Base-by-base conservation (phyloP, 1,284 basidiomycete genomes). In the Puccinia triticina region DNA sequence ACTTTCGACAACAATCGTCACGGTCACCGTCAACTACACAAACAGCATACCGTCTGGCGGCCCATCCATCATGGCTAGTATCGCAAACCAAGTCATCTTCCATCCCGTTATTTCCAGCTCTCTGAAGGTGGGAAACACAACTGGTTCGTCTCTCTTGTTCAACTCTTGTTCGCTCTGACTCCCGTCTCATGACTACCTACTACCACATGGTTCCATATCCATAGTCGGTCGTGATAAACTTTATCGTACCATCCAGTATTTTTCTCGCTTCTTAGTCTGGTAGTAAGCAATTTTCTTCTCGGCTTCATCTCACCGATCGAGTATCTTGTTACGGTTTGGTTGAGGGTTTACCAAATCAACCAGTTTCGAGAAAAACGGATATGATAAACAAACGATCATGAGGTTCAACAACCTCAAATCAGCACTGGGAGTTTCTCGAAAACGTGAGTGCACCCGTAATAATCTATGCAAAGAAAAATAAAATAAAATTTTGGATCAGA, bases 191-290 rank as follows among this genome's bases (percentile, higher is more conserved):
- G n/a, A 23, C 57, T 64, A 40, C 48, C 46, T 43, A 50, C 48
- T 43, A 40, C 23, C 55, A 48, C 46, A 48, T 69, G 10, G 34
- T n/a, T 23, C 3, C 34, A 61, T 34, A 32, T 67, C 77, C 10
- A 26, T 82, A 85, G 87, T 93, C 66, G 95, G 94, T 11, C 90
- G 95, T 72, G 95, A 97, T 89, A 98, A 97, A 91, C 93, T 91
- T 84, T 84, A 88, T 83, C 40, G 29, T 50, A 91, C 94, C 40
- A 88, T 96, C 83, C 96, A 99, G 89, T 98, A 96, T 88, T 92
- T 94, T 84, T 90, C 96, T 71, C 92, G 96, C 34, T 92, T 98
- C 87, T 90, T 95, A 83, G 92, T 95, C 0, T 99, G 94, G 93
- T 91, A 87, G 87, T 84, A 83, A 83, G 78, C 50, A 3, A 67